phyloP scores from a whole-genome alignment of 2,329 filamentous ascomycete species.

The Colletotrichum sojae region DNA sequence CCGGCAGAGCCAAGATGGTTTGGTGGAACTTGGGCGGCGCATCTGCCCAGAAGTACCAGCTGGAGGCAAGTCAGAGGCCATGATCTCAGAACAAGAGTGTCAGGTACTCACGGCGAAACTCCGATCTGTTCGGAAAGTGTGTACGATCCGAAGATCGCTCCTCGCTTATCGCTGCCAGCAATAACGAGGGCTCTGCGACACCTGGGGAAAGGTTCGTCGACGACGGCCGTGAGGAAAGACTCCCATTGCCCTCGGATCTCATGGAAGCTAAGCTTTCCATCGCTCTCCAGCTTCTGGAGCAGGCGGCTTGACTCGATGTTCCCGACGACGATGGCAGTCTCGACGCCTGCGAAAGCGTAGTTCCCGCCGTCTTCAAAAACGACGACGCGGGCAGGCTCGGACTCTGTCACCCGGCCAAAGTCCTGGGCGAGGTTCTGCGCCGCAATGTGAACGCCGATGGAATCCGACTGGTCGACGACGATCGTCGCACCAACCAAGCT shows the following conservation, averaged over 20 bases:
- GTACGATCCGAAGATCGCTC: slow-evolving; percentile 72
- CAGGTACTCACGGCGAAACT: slow-evolving; percentile 63
- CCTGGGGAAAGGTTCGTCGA: slow-evolving; percentile 61
- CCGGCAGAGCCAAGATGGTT: slow-evolving; percentile 64
- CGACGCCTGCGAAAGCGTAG: not conserved
- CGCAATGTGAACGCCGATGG: slow-evolving; percentile 51
- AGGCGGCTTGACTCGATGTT: slow-evolving; percentile 59
- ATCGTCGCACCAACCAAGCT: slow-evolving; percentile 49
- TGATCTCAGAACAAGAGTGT: not conserved
- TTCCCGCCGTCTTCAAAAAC: slow-evolving; percentile 6
- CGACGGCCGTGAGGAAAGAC: slow-evolving; percentile 61
- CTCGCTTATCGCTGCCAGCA: slow-evolving; percentile 70
- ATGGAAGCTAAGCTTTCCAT: slow-evolving; percentile 61
- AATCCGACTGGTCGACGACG: slow-evolving; percentile 49
- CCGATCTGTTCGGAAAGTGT: slow-evolving; percentile 74
- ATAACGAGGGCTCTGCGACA: slow-evolving; percentile 66
- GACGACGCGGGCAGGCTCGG: not conserved
- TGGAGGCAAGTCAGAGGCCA: slow-evolving; percentile 16
- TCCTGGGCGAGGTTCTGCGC: slow-evolving; percentile 49
- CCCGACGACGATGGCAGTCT: slow-evolving; percentile 23
- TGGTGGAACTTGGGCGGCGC: slow-evolving; percentile 64
- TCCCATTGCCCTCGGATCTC: slow-evolving; percentile 70
- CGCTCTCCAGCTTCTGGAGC: slow-evolving; percentile 57
- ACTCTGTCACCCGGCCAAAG: slow-evolving; percentile 45
- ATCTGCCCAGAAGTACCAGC: slow-evolving; percentile 73